A percentile compares a stretch with the other conserved stretches of the same genome.
phyloP scores from a whole-genome alignment of 2,329 filamentous ascomycete genomes.

The Diplocarpon mali region DNA sequence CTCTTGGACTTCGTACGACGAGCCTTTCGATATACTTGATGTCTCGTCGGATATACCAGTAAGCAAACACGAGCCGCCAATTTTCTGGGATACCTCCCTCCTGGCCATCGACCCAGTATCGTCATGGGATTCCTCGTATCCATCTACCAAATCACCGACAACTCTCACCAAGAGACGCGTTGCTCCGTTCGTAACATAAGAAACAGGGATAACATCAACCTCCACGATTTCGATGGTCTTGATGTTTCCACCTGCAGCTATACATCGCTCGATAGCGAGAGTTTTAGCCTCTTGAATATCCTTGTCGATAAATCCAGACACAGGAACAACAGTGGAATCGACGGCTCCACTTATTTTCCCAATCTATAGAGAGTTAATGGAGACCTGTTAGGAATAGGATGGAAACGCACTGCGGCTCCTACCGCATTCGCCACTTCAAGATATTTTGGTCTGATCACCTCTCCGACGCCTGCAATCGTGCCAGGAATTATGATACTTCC shows the following conservation, averaged over 20 bases:
- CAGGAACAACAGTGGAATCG: constrained; percentile 22
- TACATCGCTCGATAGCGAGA: constrained; percentile 19
- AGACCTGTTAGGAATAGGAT: not conserved
- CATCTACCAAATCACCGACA: constrained; percentile 21
- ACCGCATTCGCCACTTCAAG: constrained; percentile 49
- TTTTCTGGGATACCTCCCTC: not conserved
- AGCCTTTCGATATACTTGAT: constrained; percentile 14
- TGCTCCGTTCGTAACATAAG: constrained; percentile 24
- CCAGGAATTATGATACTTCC: constrained; percentile 39
- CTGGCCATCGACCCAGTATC: not conserved
- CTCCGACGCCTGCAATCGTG: constrained; percentile 38
- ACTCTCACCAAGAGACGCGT: constrained; percentile 22
- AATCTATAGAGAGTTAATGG: constrained; percentile 15
- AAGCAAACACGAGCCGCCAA: not conserved
- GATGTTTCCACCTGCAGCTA: constrained; percentile 22
- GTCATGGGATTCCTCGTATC: constrained; percentile 10
- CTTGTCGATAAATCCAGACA: constrained; percentile 15
- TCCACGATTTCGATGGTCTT: constrained; percentile 23
- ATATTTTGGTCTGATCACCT: constrained; percentile 39
- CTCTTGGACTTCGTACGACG: constrained; percentile 18
- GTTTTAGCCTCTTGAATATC: constrained; percentile 20
- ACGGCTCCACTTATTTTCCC: constrained; percentile 23
- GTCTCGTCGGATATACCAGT: not conserved
- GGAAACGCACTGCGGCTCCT: constrained; percentile 40
- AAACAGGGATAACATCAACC: constrained; percentile 23